phyloP scores from a whole-genome alignment of 306 rosid genomes.

The Adenanthera pavonina region DNA sequence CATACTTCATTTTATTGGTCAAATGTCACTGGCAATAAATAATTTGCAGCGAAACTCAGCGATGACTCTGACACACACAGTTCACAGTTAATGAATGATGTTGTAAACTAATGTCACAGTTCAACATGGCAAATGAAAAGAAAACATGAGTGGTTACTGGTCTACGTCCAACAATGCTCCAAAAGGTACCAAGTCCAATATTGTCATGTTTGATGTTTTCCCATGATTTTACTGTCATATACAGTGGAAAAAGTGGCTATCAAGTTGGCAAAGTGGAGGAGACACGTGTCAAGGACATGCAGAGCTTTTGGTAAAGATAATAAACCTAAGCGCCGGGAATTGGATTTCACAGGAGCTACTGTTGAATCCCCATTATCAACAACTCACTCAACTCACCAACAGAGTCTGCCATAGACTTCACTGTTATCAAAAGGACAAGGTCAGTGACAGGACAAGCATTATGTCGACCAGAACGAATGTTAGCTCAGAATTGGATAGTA shows the following conservation, averaged over 20 bases:
- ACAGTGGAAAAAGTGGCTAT: constrained; percentile 86
- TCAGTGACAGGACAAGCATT: constrained; percentile 42
- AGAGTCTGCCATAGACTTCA: constrained; percentile 56
- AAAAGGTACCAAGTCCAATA: constrained; percentile 11
- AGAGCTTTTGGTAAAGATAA: constrained; percentile 63
- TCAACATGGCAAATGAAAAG: background rate
- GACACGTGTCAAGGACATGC: constrained; percentile 63
- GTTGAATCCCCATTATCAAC: constrained; percentile 51
- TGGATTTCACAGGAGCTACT: constrained; percentile 51
- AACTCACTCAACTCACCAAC: constrained; percentile 64
- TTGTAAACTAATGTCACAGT: background rate
- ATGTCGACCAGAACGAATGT: background rate
- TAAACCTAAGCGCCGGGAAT: constrained; percentile 66
- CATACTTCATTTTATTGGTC: no score
- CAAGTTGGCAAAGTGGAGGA: constrained; percentile 69
- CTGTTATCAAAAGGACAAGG: constrained; percentile 60
- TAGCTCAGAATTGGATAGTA: background rate
- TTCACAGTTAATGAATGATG: background rate
- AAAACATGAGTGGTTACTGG: constrained; percentile 4
- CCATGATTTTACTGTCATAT: background rate
- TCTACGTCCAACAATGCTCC: constrained; percentile 3
- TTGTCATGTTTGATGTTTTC: background rate
- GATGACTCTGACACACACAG: background rate
- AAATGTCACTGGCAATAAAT: background rate
- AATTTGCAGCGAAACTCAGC: background rate